These are phyloP conservation scores for Drechslera avenae DNA, from an alignment of 2,329 filamentous ascomycete species.

Conservation along the genomic window DNA sequence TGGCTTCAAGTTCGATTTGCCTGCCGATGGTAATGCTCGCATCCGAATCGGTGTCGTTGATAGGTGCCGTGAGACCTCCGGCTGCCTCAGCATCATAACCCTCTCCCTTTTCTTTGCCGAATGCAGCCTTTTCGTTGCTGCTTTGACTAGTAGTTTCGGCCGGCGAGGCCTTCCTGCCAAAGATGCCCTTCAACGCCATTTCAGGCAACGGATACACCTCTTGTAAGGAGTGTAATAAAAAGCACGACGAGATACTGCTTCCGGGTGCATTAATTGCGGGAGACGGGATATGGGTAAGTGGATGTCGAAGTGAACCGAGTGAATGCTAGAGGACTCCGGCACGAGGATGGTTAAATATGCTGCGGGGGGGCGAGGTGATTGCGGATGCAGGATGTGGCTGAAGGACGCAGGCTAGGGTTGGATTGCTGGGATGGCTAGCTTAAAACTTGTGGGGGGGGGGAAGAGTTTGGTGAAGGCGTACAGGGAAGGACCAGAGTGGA, in stretches of 20 bases:
- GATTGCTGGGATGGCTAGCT: constrained; percentile 9
- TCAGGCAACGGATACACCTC: constrained; percentile 54
- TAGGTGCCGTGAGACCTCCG: constrained; percentile 47
- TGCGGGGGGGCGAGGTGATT: constrained; percentile 11
- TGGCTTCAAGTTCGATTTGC: constrained; percentile 78
- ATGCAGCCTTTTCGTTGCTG: constrained; percentile 22
- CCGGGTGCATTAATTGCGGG: constrained; percentile 49
- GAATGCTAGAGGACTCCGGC: constrained; percentile 4
- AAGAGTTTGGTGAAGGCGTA: constrained; percentile 21
- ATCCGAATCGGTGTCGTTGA: constrained; percentile 40
- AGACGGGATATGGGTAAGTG: background rate
- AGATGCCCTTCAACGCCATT: constrained; percentile 56
- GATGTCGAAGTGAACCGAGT: constrained; percentile 1
- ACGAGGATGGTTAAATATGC: constrained; percentile 15
- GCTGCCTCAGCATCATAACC: constrained; percentile 44
- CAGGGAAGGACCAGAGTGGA: constrained; percentile 13
- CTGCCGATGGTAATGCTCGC: constrained; percentile 58
- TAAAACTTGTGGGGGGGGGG: constrained; percentile 27
- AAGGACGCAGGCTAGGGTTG: constrained; percentile 3
- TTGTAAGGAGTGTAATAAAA: constrained; percentile 50
- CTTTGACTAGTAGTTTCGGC: constrained; percentile 20
- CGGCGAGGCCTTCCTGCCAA: constrained; percentile 28
- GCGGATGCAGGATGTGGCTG: constrained; percentile 7
- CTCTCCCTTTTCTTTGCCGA: constrained; percentile 23
- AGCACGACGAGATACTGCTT: constrained; percentile 38